Base-by-base conservation (phyloP, 2,329 filamentous ascomycete genomes). In the Aureobasidium sp. region DNA sequence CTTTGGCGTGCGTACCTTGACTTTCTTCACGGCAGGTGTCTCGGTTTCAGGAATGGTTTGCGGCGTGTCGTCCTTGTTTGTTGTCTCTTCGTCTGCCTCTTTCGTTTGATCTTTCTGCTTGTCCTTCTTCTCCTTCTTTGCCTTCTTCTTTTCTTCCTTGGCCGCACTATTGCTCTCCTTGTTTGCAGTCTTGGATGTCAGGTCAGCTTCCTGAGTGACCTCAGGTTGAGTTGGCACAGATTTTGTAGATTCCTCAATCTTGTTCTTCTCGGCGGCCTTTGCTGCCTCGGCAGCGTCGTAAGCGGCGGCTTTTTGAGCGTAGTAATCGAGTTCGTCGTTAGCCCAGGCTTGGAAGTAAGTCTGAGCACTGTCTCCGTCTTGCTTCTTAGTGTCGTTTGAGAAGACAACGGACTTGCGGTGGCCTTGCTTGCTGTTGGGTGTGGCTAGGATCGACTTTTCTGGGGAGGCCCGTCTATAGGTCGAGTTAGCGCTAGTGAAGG, bases 331-430 rank as follows among this genome's bases (percentile, higher is more conserved):
- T 16, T 61, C 60, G 36, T 73, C 68, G n/a, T 68, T 68, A 44
- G 71, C 74, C 80, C 80, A 83, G 61, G 77, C 73, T 64, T 79
- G 78, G 72, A 81, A 82, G 41, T 81, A 71, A 51, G 78, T 74
- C 62, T 79, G 78, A 53, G 77, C 78, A 61, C 78, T 82, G 63
- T 80, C 78, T 25, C 81, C 82, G 70, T 87, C 83, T 49, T 79
- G 72, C 7, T 72, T 74, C 69, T 88, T 87, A 3, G 84, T 85
- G 55, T 86, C 85, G 8, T 82, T 77, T 1, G 85, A 82, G 69
- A 89, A 88, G 1, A 83, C 81, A 9, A 89, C 85, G 4, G 82
- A 84, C 70, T 87, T 87, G 64, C 75, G 76, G 42, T 69, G 69
- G 9, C 61, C 60, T 13, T 53, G 69, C 69, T 59, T 62, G 64